Base-by-base conservation (phyloP, 139 green algal species). In the Volvox africanus region DNA sequence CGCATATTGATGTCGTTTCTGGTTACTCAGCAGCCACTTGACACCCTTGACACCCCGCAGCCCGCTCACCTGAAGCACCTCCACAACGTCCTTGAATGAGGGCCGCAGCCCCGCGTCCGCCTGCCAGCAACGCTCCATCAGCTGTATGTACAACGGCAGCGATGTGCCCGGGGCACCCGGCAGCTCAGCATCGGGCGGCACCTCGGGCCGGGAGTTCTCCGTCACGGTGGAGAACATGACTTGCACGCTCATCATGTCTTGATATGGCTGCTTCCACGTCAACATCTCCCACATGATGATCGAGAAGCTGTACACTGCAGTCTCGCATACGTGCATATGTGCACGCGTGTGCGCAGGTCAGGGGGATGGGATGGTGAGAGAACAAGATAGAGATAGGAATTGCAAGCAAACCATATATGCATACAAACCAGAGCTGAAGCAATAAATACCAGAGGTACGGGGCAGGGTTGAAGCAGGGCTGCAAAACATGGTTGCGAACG, bases 241-340 rank as follows among this genome's bases (percentile, higher is more conserved):
- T 95, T 97, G 92, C 22, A 71, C 26, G 21, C 32, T 61, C 94
- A 95, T 93, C 94, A 96, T 96, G 71, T 96, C 94, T 88, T 96
- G 92, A 92, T 96, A 99, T 9, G 97, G 97, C 91, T 97, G 94
- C 88, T 97, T 93, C 97, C 96, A 99, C 28, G 97, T 98, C 55
- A 98, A 90, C 93, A 98, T 80, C 94, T 96, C 94, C 94, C 93
- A 96, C 94, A 97, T 95, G 61, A 97, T 94, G 79, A 96, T 93
- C 28, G 91, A 94, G 87, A 96, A 97, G 22, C 88, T 92, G 92
- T 91, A 88, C 88, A 88, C 81, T 76, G 81, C 61, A 28, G 44
- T 55, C 44, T 55, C 44, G 44, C 44, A 55, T 55, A 55, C 44
- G 44, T 55, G 44, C 9, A 55, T 55, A 9, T 55, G 44, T 55